Percentiles rank a stretch among this genome's conserved stretches.
Evolutionary conservation across 495 filamentous ascomycete species (phyloP).

Genomic region (Parachaetomium inaequale): DNA sequence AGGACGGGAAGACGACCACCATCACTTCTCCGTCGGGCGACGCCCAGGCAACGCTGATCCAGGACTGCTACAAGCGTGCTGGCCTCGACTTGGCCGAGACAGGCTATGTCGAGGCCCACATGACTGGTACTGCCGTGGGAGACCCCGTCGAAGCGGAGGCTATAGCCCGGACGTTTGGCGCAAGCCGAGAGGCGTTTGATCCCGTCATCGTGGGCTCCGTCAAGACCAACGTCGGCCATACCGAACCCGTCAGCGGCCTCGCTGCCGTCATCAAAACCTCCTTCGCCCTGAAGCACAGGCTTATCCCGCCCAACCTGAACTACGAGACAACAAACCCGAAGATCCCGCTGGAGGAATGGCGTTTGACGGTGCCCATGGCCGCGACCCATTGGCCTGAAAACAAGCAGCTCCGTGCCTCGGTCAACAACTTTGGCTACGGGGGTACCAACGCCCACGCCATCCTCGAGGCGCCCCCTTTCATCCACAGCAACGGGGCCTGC

Average conservation of each 20-base stretch:
- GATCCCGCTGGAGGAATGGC: constrained; percentile 41
- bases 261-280: constrained; percentile 53
- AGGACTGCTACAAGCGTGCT: constrained; percentile 9
- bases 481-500: too few relatives aligned
- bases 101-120: constrained; percentile 48
- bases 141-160: constrained; percentile 47
- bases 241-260: constrained; percentile 51
- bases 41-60: constrained; percentile 40
- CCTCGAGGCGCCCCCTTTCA: constrained; percentile 39
- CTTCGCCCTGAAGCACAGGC: constrained; percentile 50
- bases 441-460: constrained; percentile 44
- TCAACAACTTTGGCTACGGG: constrained; percentile 46
- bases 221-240: constrained; percentile 57
- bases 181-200: background rate
- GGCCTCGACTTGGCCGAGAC: constrained; percentile 37
- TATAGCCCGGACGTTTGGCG: constrained; percentile 21
- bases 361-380: constrained; percentile 31
- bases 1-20: constrained; percentile 42
- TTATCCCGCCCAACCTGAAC: constrained; percentile 38
- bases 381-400: constrained; percentile 9
- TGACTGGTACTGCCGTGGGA: constrained; percentile 51
- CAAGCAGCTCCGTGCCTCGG: constrained; percentile 15
- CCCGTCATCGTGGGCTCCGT: constrained; percentile 22
- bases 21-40: constrained; percentile 31
- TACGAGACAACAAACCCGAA: constrained; percentile 43